Base-by-base conservation (phyloP, 768 basidiomycete genomes). In the Clathrus columnatus region DNA sequence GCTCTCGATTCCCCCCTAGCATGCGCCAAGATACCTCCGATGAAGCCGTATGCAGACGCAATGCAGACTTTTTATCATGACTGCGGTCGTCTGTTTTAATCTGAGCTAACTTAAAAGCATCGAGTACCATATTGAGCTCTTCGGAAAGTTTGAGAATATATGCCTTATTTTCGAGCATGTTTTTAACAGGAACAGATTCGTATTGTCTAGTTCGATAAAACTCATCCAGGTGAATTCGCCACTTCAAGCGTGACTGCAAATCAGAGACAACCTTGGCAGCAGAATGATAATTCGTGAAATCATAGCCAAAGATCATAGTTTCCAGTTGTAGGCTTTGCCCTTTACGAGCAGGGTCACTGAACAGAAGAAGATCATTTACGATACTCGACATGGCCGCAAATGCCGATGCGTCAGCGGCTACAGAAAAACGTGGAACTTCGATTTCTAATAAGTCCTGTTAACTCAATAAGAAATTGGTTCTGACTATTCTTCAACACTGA, bases 1-100 rank as follows among this genome's bases (percentile, higher is more conserved):
- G 73, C 43, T 84, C 81, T 48, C 77, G 73, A 41, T 79, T 71
- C 45, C 84, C 79, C 63, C 85, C 86, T 16, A 95, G 70, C 90
- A 97, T 93, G 57, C 78, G 78, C 92, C 93, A 98, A 0, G 88
- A 91, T 46, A 98, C 84, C 66, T 92, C 87, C 5, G 83, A 80
- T 0, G 91, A 91, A 5, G 82, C 83, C 0, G 91, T 85, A 57
- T 88, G 84, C 27, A 95, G 70, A 50, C 89, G 76, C 46, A 92
- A 74, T 1, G 91, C 88, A 1, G 87, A 87, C 63, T 88, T 89
- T 60, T 84, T 81, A 60, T 87, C 85, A 4, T 80, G 75, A 56
- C 70, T 78, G 59, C 81, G 77, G 60, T 81, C 80, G 54, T 60
- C 61, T 48, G 71, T 78, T 60, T 85, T 82, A 62, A 90, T 87